A percentile compares a stretch with the other conserved stretches of the same genome.
phyloP scores from a whole-genome alignment of 2,329 filamentous ascomycete species.

The Arachnomyces sp. region DNA sequence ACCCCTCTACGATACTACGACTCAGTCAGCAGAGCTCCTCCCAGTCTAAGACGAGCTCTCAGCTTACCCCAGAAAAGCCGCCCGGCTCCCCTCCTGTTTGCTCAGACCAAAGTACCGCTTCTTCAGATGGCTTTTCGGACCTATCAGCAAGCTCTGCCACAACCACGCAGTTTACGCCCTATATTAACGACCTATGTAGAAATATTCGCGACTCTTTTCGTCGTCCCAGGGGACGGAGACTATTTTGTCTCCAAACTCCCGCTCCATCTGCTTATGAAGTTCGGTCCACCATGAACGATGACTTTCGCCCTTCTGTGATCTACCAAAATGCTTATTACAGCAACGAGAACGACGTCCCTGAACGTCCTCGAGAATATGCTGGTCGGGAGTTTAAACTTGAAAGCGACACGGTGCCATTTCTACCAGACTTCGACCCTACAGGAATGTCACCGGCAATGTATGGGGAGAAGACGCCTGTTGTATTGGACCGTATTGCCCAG shows the following conservation, averaged over 20 bases:
- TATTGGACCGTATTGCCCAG: conserved; percentile 45
- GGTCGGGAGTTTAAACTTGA: conserved; percentile 74
- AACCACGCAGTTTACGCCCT: background rate
- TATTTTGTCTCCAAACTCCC: conserved; percentile 19
- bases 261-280: conserved; percentile 38
- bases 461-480: conserved; percentile 42
- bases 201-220: conserved; percentile 23
- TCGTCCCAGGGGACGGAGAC: conserved; percentile 14
- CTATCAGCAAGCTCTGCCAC: background rate
- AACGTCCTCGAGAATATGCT: conserved; percentile 70
- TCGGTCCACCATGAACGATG: conserved; percentile 46
- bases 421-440: conserved; percentile 64
- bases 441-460: conserved; percentile 49
- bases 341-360: conserved; percentile 71
- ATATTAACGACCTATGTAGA: background rate
- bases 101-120: background rate
- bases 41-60: conserved; percentile 41
- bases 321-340: conserved; percentile 85
- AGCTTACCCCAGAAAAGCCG: conserved; percentile 11
- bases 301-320: conserved; percentile 57
- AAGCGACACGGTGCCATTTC: conserved; percentile 66
- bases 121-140: background rate
- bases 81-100: no score
- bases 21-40: conserved; percentile 59
- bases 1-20: conserved; percentile 53